Conservation (phyloP, 2,329 filamentous ascomycete species). For the Mycogone perniciosa region DNA sequence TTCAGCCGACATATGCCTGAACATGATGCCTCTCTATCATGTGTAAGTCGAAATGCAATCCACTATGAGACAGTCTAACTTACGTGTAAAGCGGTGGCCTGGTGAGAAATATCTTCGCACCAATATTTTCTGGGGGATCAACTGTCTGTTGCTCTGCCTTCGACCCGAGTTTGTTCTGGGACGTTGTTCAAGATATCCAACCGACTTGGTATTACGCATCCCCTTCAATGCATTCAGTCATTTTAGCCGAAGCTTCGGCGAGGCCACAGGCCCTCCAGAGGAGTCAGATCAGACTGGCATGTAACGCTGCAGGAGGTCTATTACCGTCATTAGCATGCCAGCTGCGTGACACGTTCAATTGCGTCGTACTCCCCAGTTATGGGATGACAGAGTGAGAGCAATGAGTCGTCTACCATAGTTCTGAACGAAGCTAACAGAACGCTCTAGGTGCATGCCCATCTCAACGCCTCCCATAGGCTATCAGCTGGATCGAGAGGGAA, state of each 20-base stretch:
- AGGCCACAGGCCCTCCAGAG: slow-evolving; percentile 34
- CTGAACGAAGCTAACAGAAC: neutral
- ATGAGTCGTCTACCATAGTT: neutral
- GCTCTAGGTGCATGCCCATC: slow-evolving; percentile 47
- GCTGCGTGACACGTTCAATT: slow-evolving; percentile 44
- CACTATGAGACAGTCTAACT: neutral
- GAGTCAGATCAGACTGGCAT: slow-evolving; percentile 44
- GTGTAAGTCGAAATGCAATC: slow-evolving; percentile 32
- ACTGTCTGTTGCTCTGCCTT: slow-evolving; percentile 49
- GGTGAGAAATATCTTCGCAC: slow-evolving; percentile 48
- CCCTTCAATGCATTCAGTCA: slow-evolving; percentile 50
- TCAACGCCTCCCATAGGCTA: slow-evolving; percentile 49
- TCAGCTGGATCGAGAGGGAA: slow-evolving; percentile 44
- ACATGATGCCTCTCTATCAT: slow-evolving; percentile 56
- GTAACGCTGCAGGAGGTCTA: slow-evolving; percentile 49
- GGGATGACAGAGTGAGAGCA: slow-evolving; percentile 48
- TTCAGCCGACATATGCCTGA: slow-evolving; percentile 43
- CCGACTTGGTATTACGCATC: slow-evolving; percentile 55
- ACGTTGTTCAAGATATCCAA: slow-evolving; percentile 39
- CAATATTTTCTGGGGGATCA: slow-evolving; percentile 46
- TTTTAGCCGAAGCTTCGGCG: slow-evolving; percentile 39
- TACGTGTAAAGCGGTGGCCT: slow-evolving; percentile 39
- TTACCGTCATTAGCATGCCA: slow-evolving; percentile 44
- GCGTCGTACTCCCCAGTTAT: slow-evolving; percentile 48
- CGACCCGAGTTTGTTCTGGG: slow-evolving; percentile 51